These are phyloP conservation scores for Amanita pallidorosea DNA, from an alignment of 768 basidiomycete species.

Conservation along the genomic window DNA sequence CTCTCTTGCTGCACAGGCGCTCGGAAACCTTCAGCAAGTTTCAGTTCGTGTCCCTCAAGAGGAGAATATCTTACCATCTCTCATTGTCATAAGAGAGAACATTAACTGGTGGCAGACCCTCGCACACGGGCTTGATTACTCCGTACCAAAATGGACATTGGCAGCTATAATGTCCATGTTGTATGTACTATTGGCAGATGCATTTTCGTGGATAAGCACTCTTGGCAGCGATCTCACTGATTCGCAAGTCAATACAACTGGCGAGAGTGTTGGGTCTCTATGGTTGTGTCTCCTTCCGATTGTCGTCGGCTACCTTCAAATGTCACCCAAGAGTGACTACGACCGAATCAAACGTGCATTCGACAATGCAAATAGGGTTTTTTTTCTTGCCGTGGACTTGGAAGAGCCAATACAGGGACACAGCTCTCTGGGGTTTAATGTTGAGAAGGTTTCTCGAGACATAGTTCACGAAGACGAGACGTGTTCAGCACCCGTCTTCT, in stretches of 20 bases:
- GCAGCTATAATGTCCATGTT: slow-evolving; percentile 26
- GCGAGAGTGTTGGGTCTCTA: slow-evolving; percentile 25
- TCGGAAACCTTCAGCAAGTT: slow-evolving; percentile 31
- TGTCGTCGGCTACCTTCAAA: too few relatives aligned
- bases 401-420: slow-evolving; percentile 9
- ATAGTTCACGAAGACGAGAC: slow-evolving; percentile 8
- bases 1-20: slow-evolving; percentile 18
- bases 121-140: slow-evolving; percentile 20
- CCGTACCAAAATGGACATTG: slow-evolving; percentile 25
- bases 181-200: slow-evolving; percentile 37
- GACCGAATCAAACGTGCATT: too few relatives aligned
- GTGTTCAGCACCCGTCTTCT: slow-evolving; percentile 13
- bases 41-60: slow-evolving; percentile 21
- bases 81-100: slow-evolving; percentile 30
- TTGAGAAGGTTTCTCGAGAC: background rate
- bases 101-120: slow-evolving; percentile 30
- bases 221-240: slow-evolving; percentile 8
- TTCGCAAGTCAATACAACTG: slow-evolving; percentile 14
- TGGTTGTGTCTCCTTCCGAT: slow-evolving; percentile 8
- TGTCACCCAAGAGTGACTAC: too few relatives aligned
- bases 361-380: too few relatives aligned
- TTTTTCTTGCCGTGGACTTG: too few relatives aligned
- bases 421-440: too few relatives aligned
- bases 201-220: slow-evolving; percentile 18
- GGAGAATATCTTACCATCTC: slow-evolving; percentile 22